Base-by-base conservation (phyloP, 441 rosid species). In the Raphanus hybrid region DNA sequence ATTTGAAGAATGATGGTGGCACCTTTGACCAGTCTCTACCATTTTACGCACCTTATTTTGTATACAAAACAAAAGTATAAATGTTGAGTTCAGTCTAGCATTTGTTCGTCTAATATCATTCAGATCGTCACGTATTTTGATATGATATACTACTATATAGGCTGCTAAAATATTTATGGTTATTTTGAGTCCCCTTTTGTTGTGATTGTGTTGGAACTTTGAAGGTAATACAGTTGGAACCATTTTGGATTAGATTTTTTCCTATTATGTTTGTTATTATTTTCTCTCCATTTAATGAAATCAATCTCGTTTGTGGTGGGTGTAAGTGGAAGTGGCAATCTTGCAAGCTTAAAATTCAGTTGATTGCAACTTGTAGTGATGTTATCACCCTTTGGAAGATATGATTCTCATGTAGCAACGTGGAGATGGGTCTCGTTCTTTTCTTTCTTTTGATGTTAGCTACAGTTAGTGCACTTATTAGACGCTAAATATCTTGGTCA, bases 21-120 rank as follows among this genome's bases (percentile, higher is more conserved):
- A 35, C 7, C 5, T 63, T 41, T 78, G 61, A 14, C 11, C 11
- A 43, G 34, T 4, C 45, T 63, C 5, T 32, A 63, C 16, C 35
- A 18, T 63, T 78, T 55, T 8, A 43, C 43, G 63, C 32, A 69
- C 74, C 64, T 61, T 52, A 59, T 67, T 23, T 60, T 67, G 77
- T 63, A 79, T 74, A 74, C 48, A 57, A 57, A 54, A 32, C 54
- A 68, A 73, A 23, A 15, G 61, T 58, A 10, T 5, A 78, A 37
- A 63, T 74, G 57, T 23, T 73, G 66, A 54, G 55, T 69, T 41
- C 67, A 18, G 54, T 63, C 62, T 69, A 41, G 23, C 43, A 57
- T 64, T 65, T 77, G 37, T 39, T 71, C 39, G 41, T 54, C 16
- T 55, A 70, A 35, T 45, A 48, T 48, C 54, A n/a, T 12, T 5